Conservation (phyloP, 2,329 filamentous ascomycete genomes). For the Neonectria ditissima region DNA sequence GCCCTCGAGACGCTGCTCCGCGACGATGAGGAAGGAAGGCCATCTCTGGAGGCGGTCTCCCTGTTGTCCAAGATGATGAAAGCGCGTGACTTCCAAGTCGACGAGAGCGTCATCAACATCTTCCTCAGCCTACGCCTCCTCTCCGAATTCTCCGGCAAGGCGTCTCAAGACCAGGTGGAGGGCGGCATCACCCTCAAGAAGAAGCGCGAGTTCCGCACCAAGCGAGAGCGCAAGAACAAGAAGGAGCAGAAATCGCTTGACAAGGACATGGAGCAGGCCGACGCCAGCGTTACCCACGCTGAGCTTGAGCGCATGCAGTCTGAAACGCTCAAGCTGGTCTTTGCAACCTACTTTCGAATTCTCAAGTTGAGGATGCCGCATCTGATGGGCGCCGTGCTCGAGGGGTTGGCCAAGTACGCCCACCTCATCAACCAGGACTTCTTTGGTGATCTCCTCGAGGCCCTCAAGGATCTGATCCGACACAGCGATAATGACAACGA, state of each 20-base stretch:
- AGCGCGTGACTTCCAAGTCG: constrained; percentile 81
- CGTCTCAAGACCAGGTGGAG: constrained; percentile 82
- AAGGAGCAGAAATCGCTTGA: constrained; percentile 90
- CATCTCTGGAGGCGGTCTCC: constrained; percentile 86
- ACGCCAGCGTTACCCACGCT: constrained; percentile 91
- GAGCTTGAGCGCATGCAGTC: constrained; percentile 94
- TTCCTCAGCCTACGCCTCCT: constrained; percentile 91
- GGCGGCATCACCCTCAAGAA: constrained; percentile 69
- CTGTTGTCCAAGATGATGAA: constrained; percentile 97
- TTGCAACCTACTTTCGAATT: constrained; percentile 94
- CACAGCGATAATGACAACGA: constrained; percentile 73
- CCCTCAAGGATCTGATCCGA: constrained; percentile 89
- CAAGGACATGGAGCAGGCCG: constrained; percentile 93
- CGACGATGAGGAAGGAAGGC: constrained; percentile 89
- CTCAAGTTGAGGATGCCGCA: constrained; percentile 84
- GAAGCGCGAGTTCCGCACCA: constrained; percentile 89
- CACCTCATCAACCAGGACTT: constrained; percentile 99
- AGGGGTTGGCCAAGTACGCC: constrained; percentile 92
- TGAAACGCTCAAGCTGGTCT: constrained; percentile 95
- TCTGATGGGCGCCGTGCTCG: constrained; percentile 96
- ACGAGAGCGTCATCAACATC: constrained; percentile 88
- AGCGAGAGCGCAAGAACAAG: constrained; percentile 83
- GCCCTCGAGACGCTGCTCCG: constrained; percentile 85
- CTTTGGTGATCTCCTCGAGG: constrained; percentile 95
- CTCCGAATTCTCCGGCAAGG: constrained; percentile 87